Conservation (phyloP, 2,329 filamentous ascomycete species). For the Onygenales sp. region DNA sequence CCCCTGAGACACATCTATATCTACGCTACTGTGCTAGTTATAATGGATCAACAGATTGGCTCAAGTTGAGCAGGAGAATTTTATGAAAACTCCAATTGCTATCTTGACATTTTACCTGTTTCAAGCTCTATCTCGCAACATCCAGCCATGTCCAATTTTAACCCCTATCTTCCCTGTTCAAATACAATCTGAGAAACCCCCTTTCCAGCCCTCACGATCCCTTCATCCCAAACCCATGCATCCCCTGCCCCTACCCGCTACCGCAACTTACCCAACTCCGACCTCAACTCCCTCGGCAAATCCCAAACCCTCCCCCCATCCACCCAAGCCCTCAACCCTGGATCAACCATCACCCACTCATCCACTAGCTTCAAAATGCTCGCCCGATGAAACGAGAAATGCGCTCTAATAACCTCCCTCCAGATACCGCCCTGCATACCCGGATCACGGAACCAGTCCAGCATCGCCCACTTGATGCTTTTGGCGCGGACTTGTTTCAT, state of each 20-base stretch:
- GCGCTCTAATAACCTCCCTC: slow-evolving; percentile 9
- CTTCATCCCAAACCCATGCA: neutral
- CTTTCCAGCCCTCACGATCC: too few species aligned
- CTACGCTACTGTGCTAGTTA: too few species aligned
- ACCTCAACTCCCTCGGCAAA: neutral
- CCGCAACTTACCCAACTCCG: neutral
- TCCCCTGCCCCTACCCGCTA: neutral
- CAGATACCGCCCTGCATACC: slow-evolving; percentile 12
- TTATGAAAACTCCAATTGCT: too few species aligned
- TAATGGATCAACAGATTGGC: too few species aligned
- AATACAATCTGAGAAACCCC: too few species aligned
- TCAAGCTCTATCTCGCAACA: too few species aligned
- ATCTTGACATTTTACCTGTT: too few species aligned
- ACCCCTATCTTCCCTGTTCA: too few species aligned
- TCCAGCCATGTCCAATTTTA: too few species aligned
- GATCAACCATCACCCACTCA: slow-evolving; percentile 39
- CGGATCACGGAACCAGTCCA: slow-evolving; percentile 10
- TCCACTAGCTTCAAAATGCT: slow-evolving; percentile 18
- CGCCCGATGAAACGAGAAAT: slow-evolving; percentile 11
- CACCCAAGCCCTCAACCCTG: neutral
- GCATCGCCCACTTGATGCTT: slow-evolving; percentile 10
- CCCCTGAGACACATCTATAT: too few species aligned
- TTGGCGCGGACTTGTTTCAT: slow-evolving; percentile 15
- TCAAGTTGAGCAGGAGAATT: too few species aligned
- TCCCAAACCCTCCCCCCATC: neutral